A percentile compares a stretch with the other conserved stretches of the same genome.
These are phyloP conservation scores for Withania somnifera DNA, from an alignment of 305 asterid species.

Conservation along the genomic window DNA sequence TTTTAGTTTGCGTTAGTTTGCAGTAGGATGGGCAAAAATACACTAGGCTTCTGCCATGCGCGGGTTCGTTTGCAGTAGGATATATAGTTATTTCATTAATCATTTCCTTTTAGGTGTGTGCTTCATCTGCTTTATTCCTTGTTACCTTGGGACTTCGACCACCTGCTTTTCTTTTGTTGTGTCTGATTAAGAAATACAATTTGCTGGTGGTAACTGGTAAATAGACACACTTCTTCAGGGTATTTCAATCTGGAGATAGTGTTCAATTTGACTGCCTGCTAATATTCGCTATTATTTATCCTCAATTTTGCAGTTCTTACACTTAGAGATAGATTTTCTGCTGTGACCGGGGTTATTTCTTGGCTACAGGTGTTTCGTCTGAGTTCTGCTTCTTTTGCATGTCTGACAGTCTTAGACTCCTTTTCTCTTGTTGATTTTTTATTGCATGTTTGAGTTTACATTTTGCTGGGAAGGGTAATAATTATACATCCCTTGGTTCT, in stretches of 20 bases:
- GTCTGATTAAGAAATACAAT: background rate
- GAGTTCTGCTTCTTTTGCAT: background rate
- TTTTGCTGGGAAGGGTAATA: background rate
- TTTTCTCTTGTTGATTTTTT: background rate
- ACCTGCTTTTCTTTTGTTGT: background rate
- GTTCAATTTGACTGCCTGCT: background rate
- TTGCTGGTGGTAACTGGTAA: background rate
- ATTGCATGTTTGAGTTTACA: background rate
- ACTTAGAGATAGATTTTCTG: background rate
- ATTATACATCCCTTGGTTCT: background rate
- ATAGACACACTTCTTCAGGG: background rate
- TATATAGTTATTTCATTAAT: background rate
- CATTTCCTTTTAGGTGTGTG: background rate
- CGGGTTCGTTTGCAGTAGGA: background rate
- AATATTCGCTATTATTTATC: background rate
- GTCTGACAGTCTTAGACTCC: background rate
- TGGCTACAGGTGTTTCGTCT: background rate
- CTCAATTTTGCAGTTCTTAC: background rate
- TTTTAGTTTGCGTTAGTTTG: background rate
- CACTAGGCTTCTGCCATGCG: too few relatives aligned
- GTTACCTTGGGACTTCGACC: background rate
- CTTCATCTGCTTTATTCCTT: background rate
- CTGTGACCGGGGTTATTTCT: background rate
- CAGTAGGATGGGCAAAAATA: too few relatives aligned
- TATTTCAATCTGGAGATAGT: background rate